Conservation (phyloP, 129 eudicot species). For the Logfia minima region DNA sequence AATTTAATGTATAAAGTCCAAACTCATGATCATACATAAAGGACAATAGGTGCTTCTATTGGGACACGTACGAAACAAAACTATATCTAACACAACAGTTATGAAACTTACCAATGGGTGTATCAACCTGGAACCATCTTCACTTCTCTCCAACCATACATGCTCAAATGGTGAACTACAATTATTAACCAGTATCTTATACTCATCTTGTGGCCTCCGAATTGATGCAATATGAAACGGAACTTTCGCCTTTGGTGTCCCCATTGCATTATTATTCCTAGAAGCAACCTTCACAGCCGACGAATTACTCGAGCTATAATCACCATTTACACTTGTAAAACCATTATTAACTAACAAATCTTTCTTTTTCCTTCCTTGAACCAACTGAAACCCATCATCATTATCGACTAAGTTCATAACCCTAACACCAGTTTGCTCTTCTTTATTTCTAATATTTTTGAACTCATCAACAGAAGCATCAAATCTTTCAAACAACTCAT, state of each 20-base stretch:
- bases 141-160: slow-evolving; percentile 72
- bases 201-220: slow-evolving; percentile 76
- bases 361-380: slow-evolving; percentile 56
- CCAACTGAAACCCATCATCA: slow-evolving; percentile 60
- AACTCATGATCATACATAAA: neutral
- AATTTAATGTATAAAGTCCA: neutral
- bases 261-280: slow-evolving; percentile 28
- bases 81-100: neutral
- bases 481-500: slow-evolving; percentile 51
- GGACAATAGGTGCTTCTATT: neutral
- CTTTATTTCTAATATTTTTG: slow-evolving; percentile 38
- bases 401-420: neutral
- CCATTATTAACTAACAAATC: neutral
- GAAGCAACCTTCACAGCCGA: slow-evolving; percentile 55
- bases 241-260: slow-evolving; percentile 50
- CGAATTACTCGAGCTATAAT: neutral
- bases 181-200: slow-evolving; percentile 72
- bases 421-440: slow-evolving; percentile 34
- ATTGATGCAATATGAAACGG: slow-evolving; percentile 70
- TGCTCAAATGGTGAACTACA: slow-evolving; percentile 68
- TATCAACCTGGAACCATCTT: slow-evolving; percentile 69
- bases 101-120: slow-evolving; percentile 62
- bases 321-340: neutral
- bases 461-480: slow-evolving; percentile 60
- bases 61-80: slow-evolving; percentile 25